These are phyloP conservation scores for Plectosphaerella cucumerina DNA, from an alignment of 2,329 filamentous ascomycete species.

Conservation along the genomic window DNA sequence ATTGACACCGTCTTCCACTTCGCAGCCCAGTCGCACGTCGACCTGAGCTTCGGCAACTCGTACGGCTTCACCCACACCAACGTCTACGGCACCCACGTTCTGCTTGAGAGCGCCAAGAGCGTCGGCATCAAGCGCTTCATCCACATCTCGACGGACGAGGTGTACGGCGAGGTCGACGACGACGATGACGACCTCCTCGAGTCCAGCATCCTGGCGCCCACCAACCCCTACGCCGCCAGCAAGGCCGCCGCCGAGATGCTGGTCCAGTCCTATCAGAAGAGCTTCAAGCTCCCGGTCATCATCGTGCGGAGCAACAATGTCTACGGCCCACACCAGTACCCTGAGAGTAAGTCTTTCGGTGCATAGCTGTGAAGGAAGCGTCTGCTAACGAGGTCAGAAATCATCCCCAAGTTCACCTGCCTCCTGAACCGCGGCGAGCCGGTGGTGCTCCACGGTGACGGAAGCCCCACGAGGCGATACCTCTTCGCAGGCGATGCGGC, in stretches of 20 bases:
- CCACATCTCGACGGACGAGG: conserved; percentile 81
- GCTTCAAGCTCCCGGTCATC: conserved; percentile 75
- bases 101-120: conserved; percentile 73
- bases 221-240: conserved; percentile 77
- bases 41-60: conserved; percentile 77
- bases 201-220: conserved; percentile 70
- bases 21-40: conserved; percentile 81
- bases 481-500: conserved; percentile 76
- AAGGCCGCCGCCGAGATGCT: conserved; percentile 83
- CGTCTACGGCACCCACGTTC: conserved; percentile 78
- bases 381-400: conserved; percentile 48
- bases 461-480: conserved; percentile 69
- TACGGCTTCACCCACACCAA: conserved; percentile 79
- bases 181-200: conserved; percentile 69
- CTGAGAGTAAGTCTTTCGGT: conserved; percentile 60
- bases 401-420: conserved; percentile 78
- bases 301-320: conserved; percentile 83
- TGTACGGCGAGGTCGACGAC: conserved; percentile 75
- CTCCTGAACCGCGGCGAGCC: conserved; percentile 63
- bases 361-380: not conserved
- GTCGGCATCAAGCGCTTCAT: conserved; percentile 69
- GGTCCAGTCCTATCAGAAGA: conserved; percentile 82
- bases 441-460: conserved; percentile 72
- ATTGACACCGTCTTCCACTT: conserved; percentile 83
- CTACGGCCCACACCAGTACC: conserved; percentile 80